These are phyloP conservation scores for Globisporangium cederbergense DNA, from an alignment of 352 stramenopile species.

Conservation along the genomic window DNA sequence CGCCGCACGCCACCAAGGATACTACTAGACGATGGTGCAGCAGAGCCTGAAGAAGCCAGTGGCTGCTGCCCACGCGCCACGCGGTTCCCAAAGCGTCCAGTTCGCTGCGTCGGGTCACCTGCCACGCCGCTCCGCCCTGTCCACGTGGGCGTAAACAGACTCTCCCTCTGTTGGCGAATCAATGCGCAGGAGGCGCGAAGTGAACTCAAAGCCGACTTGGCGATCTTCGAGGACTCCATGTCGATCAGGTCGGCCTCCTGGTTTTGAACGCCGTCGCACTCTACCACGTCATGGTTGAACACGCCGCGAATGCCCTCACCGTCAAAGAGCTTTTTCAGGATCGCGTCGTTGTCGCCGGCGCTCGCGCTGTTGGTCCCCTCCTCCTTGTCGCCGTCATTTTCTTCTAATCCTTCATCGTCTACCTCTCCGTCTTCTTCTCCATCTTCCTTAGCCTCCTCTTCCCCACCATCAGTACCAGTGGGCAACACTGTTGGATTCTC, in stretches of 20 bases:
- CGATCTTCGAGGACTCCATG: conserved; percentile 89
- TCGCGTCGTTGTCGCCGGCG: conserved; percentile 76
- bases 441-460: not conserved
- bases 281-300: conserved; percentile 95
- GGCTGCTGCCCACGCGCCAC: conserved; percentile 25
- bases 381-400: not conserved
- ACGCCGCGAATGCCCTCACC: conserved; percentile 89
- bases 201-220: conserved; percentile 76
- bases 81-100: conserved; percentile 40
- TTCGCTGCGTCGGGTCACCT: conserved; percentile 57
- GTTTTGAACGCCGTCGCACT: conserved; percentile 82
- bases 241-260: conserved; percentile 91
- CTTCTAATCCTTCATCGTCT: conserved; percentile 7
- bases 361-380: conserved; percentile 8
- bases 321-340: conserved; percentile 90
- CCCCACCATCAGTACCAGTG: conserved; percentile 1
- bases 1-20: not conserved
- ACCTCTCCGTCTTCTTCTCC: conserved; percentile 29
- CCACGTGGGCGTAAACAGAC: conserved; percentile 72
- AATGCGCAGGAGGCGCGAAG: conserved; percentile 77
- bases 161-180: conserved; percentile 61
- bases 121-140: conserved; percentile 67
- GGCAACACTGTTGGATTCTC: conserved; percentile 35
- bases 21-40: not conserved
- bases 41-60: conserved; percentile 12